Percentiles rank a stretch among this genome's conserved stretches.
phyloP scores from a whole-genome alignment of 495 filamentous ascomycete species.

The Podospora australis region DNA sequence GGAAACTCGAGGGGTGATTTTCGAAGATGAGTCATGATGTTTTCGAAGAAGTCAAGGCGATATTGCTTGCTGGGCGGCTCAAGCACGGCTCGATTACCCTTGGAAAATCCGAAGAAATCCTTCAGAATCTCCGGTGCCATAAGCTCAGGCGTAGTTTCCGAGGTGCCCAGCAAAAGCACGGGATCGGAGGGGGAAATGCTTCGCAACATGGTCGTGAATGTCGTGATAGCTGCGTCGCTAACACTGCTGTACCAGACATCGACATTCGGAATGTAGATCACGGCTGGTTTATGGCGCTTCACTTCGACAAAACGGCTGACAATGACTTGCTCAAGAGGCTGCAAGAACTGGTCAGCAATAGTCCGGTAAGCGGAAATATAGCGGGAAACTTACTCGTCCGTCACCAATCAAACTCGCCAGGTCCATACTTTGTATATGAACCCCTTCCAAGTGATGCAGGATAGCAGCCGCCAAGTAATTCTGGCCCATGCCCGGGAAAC shows the following conservation, averaged over 20 bases:
- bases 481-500: constrained; percentile 84
- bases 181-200: constrained; percentile 81
- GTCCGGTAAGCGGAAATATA: not conserved
- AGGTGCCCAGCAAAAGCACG: constrained; percentile 74
- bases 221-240: constrained; percentile 53
- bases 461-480: constrained; percentile 83
- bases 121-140: constrained; percentile 52
- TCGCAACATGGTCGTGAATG: constrained; percentile 70
- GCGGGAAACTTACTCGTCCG: constrained; percentile 40
- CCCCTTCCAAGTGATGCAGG: constrained; percentile 81
- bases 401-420: constrained; percentile 66
- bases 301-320: constrained; percentile 88
- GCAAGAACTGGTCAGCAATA: constrained; percentile 19
- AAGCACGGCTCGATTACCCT: constrained; percentile 65
- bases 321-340: constrained; percentile 77
- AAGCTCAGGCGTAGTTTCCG: constrained; percentile 56
- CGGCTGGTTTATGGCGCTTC: constrained; percentile 86
- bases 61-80: constrained; percentile 53
- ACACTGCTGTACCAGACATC: constrained; percentile 79
- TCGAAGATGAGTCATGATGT: constrained; percentile 64
- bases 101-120: constrained; percentile 80
- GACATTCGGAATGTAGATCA: constrained; percentile 89
- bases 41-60: constrained; percentile 69
- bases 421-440: constrained; percentile 95
- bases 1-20: constrained; percentile 80